Evolutionary conservation across 495 filamentous ascomycete genomes (phyloP), one percentile per base, ranked within the genome.

Genomic region (Penicillium pancosmium): DNA sequence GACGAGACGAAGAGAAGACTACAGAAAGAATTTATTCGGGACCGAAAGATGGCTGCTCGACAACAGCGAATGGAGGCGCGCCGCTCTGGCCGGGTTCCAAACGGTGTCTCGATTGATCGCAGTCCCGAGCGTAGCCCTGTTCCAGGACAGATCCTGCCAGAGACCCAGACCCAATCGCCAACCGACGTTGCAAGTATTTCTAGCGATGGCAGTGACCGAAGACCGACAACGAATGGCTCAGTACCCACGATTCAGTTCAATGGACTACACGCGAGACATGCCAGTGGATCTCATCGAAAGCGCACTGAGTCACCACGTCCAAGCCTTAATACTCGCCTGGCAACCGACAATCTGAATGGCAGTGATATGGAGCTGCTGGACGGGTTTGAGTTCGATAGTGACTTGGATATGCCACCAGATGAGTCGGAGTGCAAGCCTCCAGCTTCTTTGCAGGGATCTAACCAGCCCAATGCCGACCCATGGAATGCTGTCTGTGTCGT

Each of bases 401-500:
- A 80, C 41, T 54, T 80, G 18, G 78, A 79, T 46, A 78, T 80
- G 75, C 73, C 76, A 7, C 59, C 69, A 0, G 76, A 78, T 4
- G 72, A 77, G 12, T 19, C 54, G 4, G 55, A 58, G 12, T 2
- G 33, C 4, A 71, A 65, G 38, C 43, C 34, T 3, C 56, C 18
- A 2, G 34, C 18, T 9, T 51, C 54, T 7, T 52, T 50, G 19
- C 15, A 27, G 0, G 54, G 54, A 0, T 11, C 56, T 6, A 52
- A 66, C 5, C 55, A 53, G 12, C 55, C 60, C 33, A 38, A 59
- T 31, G 51, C 55, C 31, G 83, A 93, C 50, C 88, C 90, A 1
- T 96, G 92, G 92, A 94, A 95, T 69, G 91, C 92, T 0, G 85
- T 93, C 0, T 91, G 85, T 44, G 89, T 93, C 2, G 83, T 94